These are phyloP conservation scores for Trametes villosa DNA, from an alignment of 768 basidiomycete genomes.

Conservation along the genomic window DNA sequence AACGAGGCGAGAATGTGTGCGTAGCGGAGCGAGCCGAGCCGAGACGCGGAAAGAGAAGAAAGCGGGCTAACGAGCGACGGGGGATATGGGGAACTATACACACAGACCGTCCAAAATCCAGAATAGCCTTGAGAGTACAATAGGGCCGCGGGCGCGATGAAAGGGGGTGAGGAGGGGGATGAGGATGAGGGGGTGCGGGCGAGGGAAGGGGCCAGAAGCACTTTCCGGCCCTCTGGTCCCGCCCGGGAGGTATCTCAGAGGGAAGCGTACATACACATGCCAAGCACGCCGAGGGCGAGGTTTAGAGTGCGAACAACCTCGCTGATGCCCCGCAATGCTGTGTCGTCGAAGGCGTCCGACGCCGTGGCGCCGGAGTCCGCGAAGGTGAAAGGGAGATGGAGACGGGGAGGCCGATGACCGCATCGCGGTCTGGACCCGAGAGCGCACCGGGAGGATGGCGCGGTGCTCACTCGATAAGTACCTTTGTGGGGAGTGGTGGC, in stretches of 20 bases:
- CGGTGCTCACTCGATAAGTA: conserved; percentile 16
- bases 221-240: background rate
- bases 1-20: too few relatives aligned
- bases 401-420: too few relatives aligned
- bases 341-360: background rate
- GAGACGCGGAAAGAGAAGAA: background rate
- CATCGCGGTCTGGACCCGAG: too few relatives aligned
- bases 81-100: background rate
- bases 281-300: too few relatives aligned
- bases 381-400: background rate
- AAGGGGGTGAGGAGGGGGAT: background rate
- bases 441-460: too few relatives aligned
- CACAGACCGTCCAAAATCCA: background rate
- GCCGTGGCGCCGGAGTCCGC: background rate
- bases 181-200: background rate
- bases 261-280: background rate
- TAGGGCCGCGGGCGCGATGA: background rate
- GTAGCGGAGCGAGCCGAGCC: background rate
- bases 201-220: background rate
- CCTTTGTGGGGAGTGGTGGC: conserved; percentile 31
- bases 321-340: conserved; percentile 9
- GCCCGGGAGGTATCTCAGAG: background rate
- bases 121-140: background rate
- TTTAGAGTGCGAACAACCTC: conserved; percentile 10
- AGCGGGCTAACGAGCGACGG: background rate